phyloP scores from a whole-genome alignment of 805 yeast genomes.

The Candida rishiriensis region DNA sequence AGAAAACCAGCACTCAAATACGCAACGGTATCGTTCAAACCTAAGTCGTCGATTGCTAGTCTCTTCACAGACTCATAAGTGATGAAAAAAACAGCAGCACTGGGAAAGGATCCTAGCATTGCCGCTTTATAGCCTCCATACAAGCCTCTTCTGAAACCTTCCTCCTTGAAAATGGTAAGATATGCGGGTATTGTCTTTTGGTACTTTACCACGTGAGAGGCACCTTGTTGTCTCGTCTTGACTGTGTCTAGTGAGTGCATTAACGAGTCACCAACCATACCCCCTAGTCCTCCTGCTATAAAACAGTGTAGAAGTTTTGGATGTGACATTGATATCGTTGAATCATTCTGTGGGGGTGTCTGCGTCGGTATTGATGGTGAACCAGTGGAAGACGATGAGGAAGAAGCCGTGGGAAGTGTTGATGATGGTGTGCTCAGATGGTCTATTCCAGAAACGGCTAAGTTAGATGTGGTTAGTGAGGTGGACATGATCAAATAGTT shows the following conservation, averaged over 20 bases:
- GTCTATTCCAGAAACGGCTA: conserved; percentile 11
- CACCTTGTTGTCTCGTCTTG: conserved; percentile 97
- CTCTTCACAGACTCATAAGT: conserved; percentile 84
- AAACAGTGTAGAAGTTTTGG: conserved; percentile 57
- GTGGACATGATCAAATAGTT: conserved; percentile 2
- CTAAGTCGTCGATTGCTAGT: conserved; percentile 54
- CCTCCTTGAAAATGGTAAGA: conserved; percentile 68
- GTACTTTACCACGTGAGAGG: conserved; percentile 64
- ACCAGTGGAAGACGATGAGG: not conserved
- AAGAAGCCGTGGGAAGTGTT: not conserved
- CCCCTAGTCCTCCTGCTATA: conserved; percentile 93
- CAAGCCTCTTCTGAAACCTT: conserved; percentile 79
- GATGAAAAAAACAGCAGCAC: conserved; percentile 90
- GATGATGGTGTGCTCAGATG: conserved; percentile 3
- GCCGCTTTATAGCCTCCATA: conserved; percentile 95
- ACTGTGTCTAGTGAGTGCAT: conserved; percentile 98
- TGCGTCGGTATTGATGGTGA: not conserved
- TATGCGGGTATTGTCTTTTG: conserved; percentile 74
- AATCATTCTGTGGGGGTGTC: conserved; percentile 1
- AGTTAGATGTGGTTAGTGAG: conserved; percentile 12
- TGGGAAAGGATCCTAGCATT: conserved; percentile 86
- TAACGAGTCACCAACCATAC: conserved; percentile 82
- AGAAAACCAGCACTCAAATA: conserved; percentile 82
- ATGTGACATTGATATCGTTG: conserved; percentile 4
- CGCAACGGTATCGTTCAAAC: conserved; percentile 71